Conservation (phyloP, 345 rosid genomes). For the Aquilaria malaccensis region DNA sequence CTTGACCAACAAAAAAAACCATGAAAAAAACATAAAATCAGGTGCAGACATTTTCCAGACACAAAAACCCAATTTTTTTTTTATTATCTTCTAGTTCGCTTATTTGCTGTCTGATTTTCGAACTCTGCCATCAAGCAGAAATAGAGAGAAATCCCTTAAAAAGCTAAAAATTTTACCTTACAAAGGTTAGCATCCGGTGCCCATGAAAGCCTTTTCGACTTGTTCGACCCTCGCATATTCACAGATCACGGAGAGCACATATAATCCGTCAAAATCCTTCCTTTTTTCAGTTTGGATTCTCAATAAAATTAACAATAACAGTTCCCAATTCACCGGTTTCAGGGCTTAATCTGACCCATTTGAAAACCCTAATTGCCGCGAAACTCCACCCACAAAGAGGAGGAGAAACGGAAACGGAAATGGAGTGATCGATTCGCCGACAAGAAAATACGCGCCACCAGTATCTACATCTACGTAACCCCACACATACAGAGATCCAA, state of each 20-base stretch:
- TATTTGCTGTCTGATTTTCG: too few species aligned
- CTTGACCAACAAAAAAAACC: too few species aligned
- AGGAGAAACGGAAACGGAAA: neutral
- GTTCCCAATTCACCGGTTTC: conserved; percentile 10
- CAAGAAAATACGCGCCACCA: conserved; percentile 1
- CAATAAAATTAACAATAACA: conserved; percentile 10
- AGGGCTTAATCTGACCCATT: conserved; percentile 15
- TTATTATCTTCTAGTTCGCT: too few species aligned
- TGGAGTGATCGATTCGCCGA: conserved; percentile 3
- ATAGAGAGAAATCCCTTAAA: neutral
- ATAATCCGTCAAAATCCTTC: conserved; percentile 8
- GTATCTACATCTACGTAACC: neutral
- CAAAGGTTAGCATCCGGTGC: conserved; percentile 91
- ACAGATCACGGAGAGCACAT: conserved; percentile 23
- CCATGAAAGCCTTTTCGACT: conserved; percentile 89
- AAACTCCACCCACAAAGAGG: neutral
- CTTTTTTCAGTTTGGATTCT: conserved; percentile 26
- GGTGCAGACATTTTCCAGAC: too few species aligned
- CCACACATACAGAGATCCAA: conserved; percentile 26
- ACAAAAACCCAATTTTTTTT: too few species aligned
- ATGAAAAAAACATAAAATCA: too few species aligned
- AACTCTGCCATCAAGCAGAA: neutral
- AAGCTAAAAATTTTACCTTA: conserved; percentile 62
- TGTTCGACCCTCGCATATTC: conserved; percentile 71
- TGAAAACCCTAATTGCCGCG: conserved; percentile 21